A percentile compares a stretch with the other conserved stretches of the same genome.
These are phyloP conservation scores for Themeda triandra DNA, from an alignment of 176 grass and related monocot species.

Conservation along the genomic window DNA sequence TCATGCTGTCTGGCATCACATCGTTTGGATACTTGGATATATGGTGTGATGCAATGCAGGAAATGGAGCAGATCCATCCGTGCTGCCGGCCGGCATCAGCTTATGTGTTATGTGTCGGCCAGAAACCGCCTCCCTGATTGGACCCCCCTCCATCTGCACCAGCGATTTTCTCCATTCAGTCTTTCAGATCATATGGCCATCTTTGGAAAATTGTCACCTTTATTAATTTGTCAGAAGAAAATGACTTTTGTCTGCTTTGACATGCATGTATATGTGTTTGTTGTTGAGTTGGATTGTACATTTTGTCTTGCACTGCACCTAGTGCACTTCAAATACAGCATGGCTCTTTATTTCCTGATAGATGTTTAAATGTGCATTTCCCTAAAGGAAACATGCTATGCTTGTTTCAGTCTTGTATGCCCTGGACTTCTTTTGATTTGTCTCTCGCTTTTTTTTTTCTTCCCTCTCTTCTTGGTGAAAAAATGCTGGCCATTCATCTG, in stretches of 20 bases:
- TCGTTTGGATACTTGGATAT: neutral
- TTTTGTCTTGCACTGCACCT: neutral
- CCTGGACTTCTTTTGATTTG: neutral
- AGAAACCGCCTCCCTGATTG: constrained; percentile 2
- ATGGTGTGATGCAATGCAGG: neutral
- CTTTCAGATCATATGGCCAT: neutral
- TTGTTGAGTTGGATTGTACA: neutral
- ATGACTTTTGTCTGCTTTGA: neutral
- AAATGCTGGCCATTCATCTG: constrained; percentile 19
- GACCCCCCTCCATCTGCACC: neutral
- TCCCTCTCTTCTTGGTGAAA: neutral
- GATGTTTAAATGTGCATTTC: no score
- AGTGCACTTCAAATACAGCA: neutral
- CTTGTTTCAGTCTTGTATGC: neutral
- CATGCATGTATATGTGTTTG: neutral
- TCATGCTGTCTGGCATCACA: neutral
- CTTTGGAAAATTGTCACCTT: neutral
- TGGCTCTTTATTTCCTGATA: no score
- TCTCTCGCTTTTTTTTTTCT: neutral
- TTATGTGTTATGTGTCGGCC: constrained; percentile 17
- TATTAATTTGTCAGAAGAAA: neutral
- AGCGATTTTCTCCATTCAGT: neutral
- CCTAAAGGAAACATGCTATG: neutral
- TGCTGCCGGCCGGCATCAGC: no score
- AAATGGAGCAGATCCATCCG: neutral